Percentiles rank a stretch among this genome's conserved stretches.
phyloP scores from a whole-genome alignment of 148 eudicot genomes.

The Polygonum aviculare region DNA sequence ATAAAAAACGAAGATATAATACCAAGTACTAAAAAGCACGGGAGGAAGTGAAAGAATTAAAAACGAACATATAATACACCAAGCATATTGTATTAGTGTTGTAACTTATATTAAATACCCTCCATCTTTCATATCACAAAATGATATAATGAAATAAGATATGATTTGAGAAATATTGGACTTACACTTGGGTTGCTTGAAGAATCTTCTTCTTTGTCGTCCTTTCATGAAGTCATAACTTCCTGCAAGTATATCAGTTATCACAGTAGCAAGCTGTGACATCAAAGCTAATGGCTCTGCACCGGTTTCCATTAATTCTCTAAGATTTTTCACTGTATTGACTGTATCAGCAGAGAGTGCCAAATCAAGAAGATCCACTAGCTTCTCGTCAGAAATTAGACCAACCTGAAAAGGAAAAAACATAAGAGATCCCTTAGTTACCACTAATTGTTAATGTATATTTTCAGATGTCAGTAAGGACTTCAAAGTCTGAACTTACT shows the following conservation, averaged over 20 bases:
- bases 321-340: constrained; percentile 75
- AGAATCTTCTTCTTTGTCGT: constrained; percentile 71
- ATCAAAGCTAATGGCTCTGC: constrained; percentile 87
- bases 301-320: constrained; percentile 88
- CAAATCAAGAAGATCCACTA: constrained; percentile 85
- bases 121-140: neutral
- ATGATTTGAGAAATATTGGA: constrained; percentile 1
- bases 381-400: constrained; percentile 82
- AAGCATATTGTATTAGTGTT: neutral
- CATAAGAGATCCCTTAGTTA: neutral
- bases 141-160: neutral
- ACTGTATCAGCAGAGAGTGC: constrained; percentile 95
- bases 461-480: neutral
- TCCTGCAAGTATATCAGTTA: constrained; percentile 96
- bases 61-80: neutral
- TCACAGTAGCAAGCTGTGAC: constrained; percentile 94
- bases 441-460: neutral
- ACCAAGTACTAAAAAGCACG: neutral
- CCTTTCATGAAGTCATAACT: constrained; percentile 69
- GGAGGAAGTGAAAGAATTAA: neutral
- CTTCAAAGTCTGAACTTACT: constrained; percentile 32
- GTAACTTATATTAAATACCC: neutral
- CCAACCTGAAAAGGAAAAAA: constrained; percentile 54
- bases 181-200: constrained; percentile 75
- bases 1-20: neutral